Evolutionary conservation across 192 early-diverging fungal species (phyloP).

Genomic region (Coemansia pectinata): DNA sequence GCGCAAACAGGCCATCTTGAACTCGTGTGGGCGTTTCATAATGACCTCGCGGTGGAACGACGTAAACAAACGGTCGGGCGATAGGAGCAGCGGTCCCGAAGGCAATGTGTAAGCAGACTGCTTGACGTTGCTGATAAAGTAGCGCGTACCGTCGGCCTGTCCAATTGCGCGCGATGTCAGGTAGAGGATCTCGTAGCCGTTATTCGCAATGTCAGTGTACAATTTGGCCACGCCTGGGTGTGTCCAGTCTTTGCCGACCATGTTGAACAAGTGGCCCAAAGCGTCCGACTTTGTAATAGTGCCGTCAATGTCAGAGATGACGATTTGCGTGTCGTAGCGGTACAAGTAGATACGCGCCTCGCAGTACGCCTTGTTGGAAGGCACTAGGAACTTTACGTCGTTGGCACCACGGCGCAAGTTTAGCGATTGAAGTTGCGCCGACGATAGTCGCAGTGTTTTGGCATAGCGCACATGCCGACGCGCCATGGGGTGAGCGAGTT

Average conservation of each 20-base stretch:
- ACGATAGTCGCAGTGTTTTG: constrained; percentile 89
- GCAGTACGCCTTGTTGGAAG: constrained; percentile 72
- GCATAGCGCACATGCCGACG: constrained; percentile 61
- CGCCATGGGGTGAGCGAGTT: constrained; percentile 18
- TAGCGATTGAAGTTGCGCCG: constrained; percentile 83
- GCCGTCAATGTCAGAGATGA: constrained; percentile 98
- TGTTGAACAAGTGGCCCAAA: constrained; percentile 94
- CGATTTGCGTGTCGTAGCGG: constrained; percentile 78
- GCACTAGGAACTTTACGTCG: constrained; percentile 85
- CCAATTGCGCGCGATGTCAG: constrained; percentile 95
- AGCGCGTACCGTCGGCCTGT: constrained; percentile 87
- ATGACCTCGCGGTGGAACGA: constrained; percentile 96
- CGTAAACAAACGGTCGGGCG: constrained; percentile 89
- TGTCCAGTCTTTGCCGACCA: constrained; percentile 98
- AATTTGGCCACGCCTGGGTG: constrained; percentile 95
- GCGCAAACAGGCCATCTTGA: constrained; percentile 93
- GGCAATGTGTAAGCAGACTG: constrained; percentile 88
- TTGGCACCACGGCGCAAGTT: constrained; percentile 85
- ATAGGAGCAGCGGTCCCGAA: constrained; percentile 93
- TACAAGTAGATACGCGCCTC: constrained; percentile 88
- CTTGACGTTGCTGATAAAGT: constrained; percentile 87
- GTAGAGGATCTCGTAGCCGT: constrained; percentile 95
- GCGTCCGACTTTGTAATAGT: constrained; percentile 99
- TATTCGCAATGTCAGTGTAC: constrained; percentile 90
- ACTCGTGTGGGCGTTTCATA: constrained; percentile 90